Base-by-base conservation (phyloP, 1,284 basidiomycete species). In the Coriolopsis trogii region DNA sequence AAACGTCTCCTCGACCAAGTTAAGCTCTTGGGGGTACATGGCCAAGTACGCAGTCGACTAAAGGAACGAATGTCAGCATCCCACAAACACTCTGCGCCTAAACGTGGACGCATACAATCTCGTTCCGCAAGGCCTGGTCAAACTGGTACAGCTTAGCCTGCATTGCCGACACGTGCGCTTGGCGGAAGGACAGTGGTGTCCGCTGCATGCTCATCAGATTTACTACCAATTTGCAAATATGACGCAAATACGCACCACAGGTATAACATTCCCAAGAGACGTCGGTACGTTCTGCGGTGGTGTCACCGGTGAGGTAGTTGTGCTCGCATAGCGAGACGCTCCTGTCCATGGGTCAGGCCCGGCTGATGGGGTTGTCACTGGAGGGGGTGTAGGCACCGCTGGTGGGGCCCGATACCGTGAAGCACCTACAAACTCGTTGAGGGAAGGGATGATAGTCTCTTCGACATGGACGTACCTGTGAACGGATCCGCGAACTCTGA, bases 151-250 rank as follows among this genome's bases (percentile, higher is more conserved):
- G 69, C 73, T 98, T 98, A 30, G 77, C 77, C 64, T 86, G 87
- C 78, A 96, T 93, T 4, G 93, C 92, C 12, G 76, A 66, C n/a
- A 97, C 80, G 67, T 96, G 98, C 13, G 89, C 91, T 73, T 93
- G 89, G 58, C 89, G 90, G 78, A 98, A 97, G 1, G 80, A 75
- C 25, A 95, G 78, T 38, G 78, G 76, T 30, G 78, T 81, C 42
- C 73, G 69, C 83, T 83, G 61, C 15, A 36, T 39, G 30, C 4
- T 5, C 4, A 15, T 55, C 10, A 43, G 30, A n/a, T 2, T 18
- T 3, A 8, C 6, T n/a, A 13, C 0, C 9, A n/a, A 7, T 16
- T n/a, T 8, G 24, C 6, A 20, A 6, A 16, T 1, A 33, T 13
- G 18, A n/a, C n/a, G 15, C 3, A 23, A 7, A 20, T 31, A 72